Conservation (phyloP, 2,329 filamentous ascomycete species). For the Triangularia setosa region DNA sequence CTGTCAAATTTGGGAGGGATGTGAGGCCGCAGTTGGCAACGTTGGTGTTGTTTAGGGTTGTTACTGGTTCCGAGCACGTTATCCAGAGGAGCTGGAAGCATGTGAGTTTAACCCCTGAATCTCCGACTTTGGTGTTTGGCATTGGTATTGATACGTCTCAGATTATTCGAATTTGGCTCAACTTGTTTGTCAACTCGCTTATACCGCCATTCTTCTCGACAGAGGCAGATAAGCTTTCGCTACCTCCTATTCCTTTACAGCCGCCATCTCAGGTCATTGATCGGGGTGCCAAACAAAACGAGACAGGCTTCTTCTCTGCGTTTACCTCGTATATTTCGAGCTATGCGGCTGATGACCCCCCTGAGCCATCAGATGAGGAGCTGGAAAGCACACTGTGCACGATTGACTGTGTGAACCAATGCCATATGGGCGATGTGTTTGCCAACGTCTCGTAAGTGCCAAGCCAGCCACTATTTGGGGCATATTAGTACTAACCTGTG, state of each 20-base stretch:
- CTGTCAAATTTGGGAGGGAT: slow-evolving; percentile 90
- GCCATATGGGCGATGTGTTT: slow-evolving; percentile 77
- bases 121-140: neutral
- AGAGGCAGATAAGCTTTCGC: slow-evolving; percentile 60
- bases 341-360: slow-evolving; percentile 95
- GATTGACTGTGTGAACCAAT: slow-evolving; percentile 89
- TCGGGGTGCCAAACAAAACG: slow-evolving; percentile 69
- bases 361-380: slow-evolving; percentile 95
- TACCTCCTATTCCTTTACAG: slow-evolving; percentile 83
- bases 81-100: slow-evolving; percentile 75
- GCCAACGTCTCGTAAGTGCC: slow-evolving; percentile 62
- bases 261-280: slow-evolving; percentile 91
- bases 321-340: slow-evolving; percentile 98
- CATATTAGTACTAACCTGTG: neutral
- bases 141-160: slow-evolving; percentile 44
- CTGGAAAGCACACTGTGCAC: slow-evolving; percentile 92
- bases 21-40: slow-evolving; percentile 92
- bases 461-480: slow-evolving; percentile 41
- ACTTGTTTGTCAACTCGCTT: slow-evolving; percentile 92
- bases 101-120: slow-evolving; percentile 48
- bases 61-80: slow-evolving; percentile 76
- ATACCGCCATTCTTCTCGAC: slow-evolving; percentile 73
- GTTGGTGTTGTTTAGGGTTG: slow-evolving; percentile 89
- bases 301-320: slow-evolving; percentile 85
- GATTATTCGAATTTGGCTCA: slow-evolving; percentile 88